A percentile compares a stretch with the other conserved stretches of the same genome.
Evolutionary conservation across 176 grass and related monocot genomes (phyloP).

Genomic region (Alopecurus myosuroides): DNA sequence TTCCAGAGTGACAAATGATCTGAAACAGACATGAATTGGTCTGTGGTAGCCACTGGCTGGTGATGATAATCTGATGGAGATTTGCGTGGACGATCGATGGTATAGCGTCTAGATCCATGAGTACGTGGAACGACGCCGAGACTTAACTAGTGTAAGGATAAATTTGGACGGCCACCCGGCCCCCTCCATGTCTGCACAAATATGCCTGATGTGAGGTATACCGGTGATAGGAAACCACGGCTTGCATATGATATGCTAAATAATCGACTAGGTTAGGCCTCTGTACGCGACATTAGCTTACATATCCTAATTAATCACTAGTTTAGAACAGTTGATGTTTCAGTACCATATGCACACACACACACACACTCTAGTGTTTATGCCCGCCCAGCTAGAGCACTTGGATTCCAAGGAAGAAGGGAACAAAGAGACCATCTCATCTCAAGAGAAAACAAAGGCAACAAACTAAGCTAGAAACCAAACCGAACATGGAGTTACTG

Average conservation of each 20-base stretch:
- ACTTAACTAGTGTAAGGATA: not conserved
- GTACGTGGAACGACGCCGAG: not conserved
- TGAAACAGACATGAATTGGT: not conserved
- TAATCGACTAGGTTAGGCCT: not conserved
- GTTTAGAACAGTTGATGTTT: conserved; percentile 4
- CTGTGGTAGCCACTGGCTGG: not conserved
- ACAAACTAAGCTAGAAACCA: conserved; percentile 1
- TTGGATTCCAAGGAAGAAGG: not conserved
- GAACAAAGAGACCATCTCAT: not conserved
- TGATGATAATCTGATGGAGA: not conserved
- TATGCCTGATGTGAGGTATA: not conserved
- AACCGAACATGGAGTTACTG: not conserved
- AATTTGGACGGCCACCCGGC: conserved; percentile 13
- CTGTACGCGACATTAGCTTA: conserved; percentile 7
- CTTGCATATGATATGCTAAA: conserved; percentile 12
- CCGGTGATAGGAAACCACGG: not conserved
- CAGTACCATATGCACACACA: not conserved
- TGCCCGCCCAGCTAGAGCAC: conserved; percentile 17
- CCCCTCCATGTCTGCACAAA: not conserved
- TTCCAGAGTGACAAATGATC: not conserved
- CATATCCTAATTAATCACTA: not conserved
- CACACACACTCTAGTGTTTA: not conserved
- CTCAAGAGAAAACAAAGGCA: not conserved
- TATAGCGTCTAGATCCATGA: not conserved
- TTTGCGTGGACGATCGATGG: conserved; percentile 5